A percentile compares a stretch with the other conserved stretches of the same genome.
phyloP scores from a whole-genome alignment of 2,329 filamentous ascomycete genomes.

The Aspergillus sp. region DNA sequence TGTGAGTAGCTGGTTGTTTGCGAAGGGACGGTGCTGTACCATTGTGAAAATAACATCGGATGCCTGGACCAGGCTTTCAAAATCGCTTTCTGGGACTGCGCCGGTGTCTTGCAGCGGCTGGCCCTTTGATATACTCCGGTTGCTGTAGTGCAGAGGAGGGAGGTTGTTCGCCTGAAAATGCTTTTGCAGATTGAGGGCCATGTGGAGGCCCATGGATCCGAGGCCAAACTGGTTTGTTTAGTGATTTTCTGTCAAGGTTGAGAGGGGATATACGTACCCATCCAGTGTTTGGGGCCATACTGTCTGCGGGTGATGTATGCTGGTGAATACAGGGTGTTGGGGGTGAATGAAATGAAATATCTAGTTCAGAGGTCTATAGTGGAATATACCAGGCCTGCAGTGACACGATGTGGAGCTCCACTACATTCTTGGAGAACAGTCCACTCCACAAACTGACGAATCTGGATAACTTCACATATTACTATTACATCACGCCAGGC shows the following conservation, averaged over 20 bases:
- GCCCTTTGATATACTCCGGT: not conserved
- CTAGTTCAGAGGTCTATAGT: too few relatives aligned
- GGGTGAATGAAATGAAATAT: too few relatives aligned
- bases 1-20: not conserved
- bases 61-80: not conserved
- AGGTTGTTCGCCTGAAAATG: conserved; percentile 29
- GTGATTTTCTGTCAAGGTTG: too few relatives aligned
- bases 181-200: conserved; percentile 53
- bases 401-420: too few relatives aligned
- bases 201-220: conserved; percentile 53
- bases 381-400: too few relatives aligned
- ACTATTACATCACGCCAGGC: not conserved
- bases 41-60: conserved; percentile 5
- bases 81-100: not conserved
- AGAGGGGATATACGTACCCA: too few relatives aligned
- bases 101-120: not conserved
- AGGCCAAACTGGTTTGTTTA: conserved; percentile 36
- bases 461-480: too few relatives aligned
- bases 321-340: too few relatives aligned
- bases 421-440: too few relatives aligned
- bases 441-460: too few relatives aligned
- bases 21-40: not conserved
- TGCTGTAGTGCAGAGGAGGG: conserved; percentile 39
- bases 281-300: too few relatives aligned
- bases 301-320: too few relatives aligned